Conservation (phyloP, 78 protist genomes). For the Pigoraptor vietnamica region DNA sequence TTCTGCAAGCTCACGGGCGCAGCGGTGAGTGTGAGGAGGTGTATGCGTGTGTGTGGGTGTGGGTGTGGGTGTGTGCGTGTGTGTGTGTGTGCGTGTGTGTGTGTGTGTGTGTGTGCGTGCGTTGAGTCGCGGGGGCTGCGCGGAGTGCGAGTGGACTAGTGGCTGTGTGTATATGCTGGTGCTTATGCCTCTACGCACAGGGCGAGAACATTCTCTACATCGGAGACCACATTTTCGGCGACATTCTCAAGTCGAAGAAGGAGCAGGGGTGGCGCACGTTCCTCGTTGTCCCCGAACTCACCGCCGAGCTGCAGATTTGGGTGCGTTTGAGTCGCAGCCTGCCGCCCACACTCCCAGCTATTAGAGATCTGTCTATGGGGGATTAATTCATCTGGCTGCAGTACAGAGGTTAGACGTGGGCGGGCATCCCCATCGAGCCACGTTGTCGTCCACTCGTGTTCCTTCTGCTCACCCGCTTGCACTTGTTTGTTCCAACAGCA, state of each 20-base stretch:
- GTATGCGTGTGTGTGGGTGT: background rate
- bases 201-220: conserved; percentile 44
- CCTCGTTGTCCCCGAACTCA: conserved; percentile 56
- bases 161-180: too few relatives aligned
- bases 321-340: conserved; percentile 6
- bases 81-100: background rate
- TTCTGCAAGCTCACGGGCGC: conserved; percentile 32
- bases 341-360: too few relatives aligned
- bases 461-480: too few relatives aligned
- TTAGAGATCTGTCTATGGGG: too few relatives aligned
- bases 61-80: background rate
- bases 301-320: conserved; percentile 33
- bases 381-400: too few relatives aligned
- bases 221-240: conserved; percentile 71
- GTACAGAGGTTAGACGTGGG: too few relatives aligned
- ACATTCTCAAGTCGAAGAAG: conserved; percentile 60
- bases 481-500: too few relatives aligned
- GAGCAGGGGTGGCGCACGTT: conserved; percentile 62
- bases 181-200: background rate
- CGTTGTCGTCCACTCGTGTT: too few relatives aligned
- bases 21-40: background rate
- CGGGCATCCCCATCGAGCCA: too few relatives aligned
- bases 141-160: too few relatives aligned
- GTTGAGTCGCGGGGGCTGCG: too few relatives aligned
- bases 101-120: background rate